These are phyloP conservation scores for Talaromyces sp. DNA, from an alignment of 2,329 filamentous ascomycete species.

Conservation along the genomic window DNA sequence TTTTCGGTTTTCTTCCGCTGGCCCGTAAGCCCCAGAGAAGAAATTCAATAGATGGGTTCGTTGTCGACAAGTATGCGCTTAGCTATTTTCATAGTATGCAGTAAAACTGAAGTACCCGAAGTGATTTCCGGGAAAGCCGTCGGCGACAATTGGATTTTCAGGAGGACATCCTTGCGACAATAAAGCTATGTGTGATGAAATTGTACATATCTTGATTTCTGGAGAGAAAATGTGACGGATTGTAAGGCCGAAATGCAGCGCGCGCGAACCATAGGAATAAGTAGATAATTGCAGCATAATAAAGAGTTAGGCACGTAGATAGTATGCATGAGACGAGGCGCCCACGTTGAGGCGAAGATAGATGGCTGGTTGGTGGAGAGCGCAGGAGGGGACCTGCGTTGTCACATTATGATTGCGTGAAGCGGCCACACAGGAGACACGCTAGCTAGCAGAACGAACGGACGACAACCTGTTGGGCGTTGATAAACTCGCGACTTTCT, in stretches of 20 bases:
- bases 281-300: neutral
- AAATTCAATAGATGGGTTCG: neutral
- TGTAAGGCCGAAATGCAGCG: neutral
- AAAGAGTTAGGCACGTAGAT: constrained; percentile 3
- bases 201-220: neutral
- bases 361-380: constrained; percentile 14
- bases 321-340: constrained; percentile 1
- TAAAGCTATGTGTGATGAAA: neutral
- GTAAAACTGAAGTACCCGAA: neutral
- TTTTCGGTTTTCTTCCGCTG: neutral
- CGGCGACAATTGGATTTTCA: neutral
- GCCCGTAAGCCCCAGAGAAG: neutral
- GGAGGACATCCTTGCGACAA: neutral
- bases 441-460: too few relatives aligned
- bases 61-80: neutral
- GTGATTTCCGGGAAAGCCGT: neutral
- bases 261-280: neutral
- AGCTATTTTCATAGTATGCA: neutral
- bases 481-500: neutral
- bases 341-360: constrained; percentile 11
- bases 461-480: neutral
- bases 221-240: neutral
- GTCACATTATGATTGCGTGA: constrained; percentile 22
- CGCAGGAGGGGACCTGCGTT: constrained; percentile 18
- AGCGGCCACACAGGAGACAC: neutral